A percentile compares a stretch with the other conserved stretches of the same genome.
phyloP scores from a whole-genome alignment of 352 stramenopile species.

The Pythium plurisporium region DNA sequence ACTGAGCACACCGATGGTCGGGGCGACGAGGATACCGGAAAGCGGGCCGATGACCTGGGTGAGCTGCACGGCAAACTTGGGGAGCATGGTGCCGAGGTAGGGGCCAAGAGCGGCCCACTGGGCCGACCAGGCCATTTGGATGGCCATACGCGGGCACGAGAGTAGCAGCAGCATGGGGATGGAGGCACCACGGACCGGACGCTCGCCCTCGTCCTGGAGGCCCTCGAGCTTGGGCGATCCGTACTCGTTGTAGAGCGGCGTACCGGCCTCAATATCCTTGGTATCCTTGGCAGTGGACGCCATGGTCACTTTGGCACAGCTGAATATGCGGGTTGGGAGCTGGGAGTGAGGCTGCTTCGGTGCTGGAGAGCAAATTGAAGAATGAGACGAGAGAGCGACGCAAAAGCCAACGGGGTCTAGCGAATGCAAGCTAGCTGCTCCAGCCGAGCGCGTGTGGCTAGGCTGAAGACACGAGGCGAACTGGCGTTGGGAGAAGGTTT shows the following conservation, averaged over 20 bases:
- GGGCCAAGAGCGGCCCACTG: slow-evolving; percentile 38
- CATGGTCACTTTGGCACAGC: not conserved
- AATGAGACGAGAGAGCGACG: too few species aligned
- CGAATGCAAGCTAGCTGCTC: too few species aligned
- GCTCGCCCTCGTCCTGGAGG: not conserved
- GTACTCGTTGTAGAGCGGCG: slow-evolving; percentile 1
- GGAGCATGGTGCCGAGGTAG: slow-evolving; percentile 38
- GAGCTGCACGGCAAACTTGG: slow-evolving; percentile 33
- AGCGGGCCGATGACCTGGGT: slow-evolving; percentile 28
- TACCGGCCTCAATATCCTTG: not conserved
- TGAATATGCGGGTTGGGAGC: too few species aligned
- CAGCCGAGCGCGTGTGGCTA: too few species aligned
- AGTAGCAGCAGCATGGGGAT: slow-evolving; percentile 29
- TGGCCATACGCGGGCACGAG: slow-evolving; percentile 21
- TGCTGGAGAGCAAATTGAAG: too few species aligned
- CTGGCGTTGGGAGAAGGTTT: too few species aligned
- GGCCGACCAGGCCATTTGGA: slow-evolving; percentile 21
- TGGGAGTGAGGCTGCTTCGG: too few species aligned
- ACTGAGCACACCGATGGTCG: slow-evolving; percentile 27
- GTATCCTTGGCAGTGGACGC: not conserved
- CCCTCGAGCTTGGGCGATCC: slow-evolving; percentile 1
- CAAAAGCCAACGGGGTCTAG: too few species aligned
- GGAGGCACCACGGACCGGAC: not conserved
- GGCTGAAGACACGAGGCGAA: too few species aligned
- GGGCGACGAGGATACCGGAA: slow-evolving; percentile 23